phyloP scores from a whole-genome alignment of 768 basidiomycete genomes.

The Auricularia heimuer region DNA sequence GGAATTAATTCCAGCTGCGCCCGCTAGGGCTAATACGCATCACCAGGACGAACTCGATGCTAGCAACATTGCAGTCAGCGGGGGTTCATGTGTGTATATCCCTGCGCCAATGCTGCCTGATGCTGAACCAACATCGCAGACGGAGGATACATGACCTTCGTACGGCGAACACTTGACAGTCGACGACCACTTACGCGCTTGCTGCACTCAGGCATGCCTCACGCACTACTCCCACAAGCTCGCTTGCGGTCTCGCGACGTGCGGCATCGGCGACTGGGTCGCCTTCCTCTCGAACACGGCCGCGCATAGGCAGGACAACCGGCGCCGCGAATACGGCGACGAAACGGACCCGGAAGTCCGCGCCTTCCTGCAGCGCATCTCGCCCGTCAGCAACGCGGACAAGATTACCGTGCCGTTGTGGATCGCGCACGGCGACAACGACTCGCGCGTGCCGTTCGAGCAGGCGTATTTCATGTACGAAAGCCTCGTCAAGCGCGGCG shows the following conservation, averaged over 20 bases:
- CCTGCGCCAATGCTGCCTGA: background rate
- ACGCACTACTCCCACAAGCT: slow-evolving; percentile 32
- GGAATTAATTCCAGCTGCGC: slow-evolving; percentile 21
- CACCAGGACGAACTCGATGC: slow-evolving; percentile 21
- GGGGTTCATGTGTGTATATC: slow-evolving; percentile 28
- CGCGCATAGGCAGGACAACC: slow-evolving; percentile 23
- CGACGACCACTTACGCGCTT: background rate
- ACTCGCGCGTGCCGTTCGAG: slow-evolving; percentile 30
- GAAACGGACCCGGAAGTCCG: slow-evolving; percentile 28
- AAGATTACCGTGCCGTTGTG: slow-evolving; percentile 28
- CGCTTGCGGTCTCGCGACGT: slow-evolving; percentile 32
- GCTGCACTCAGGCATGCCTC: slow-evolving; percentile 25
- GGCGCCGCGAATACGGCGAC: slow-evolving; percentile 33
- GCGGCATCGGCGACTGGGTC: slow-evolving; percentile 30
- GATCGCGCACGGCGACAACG: slow-evolving; percentile 34
- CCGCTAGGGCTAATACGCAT: no score
- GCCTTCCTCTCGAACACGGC: slow-evolving; percentile 36
- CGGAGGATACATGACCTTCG: slow-evolving; percentile 33
- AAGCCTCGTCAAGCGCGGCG: slow-evolving; percentile 20
- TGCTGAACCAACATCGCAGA: slow-evolving; percentile 14
- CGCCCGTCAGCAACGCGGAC: slow-evolving; percentile 29
- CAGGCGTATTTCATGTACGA: slow-evolving; percentile 31
- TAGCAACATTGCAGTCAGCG: slow-evolving; percentile 32
- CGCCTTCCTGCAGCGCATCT: slow-evolving; percentile 29
- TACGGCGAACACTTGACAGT: slow-evolving; percentile 10